A percentile compares a stretch with the other conserved stretches of the same genome.
These are phyloP conservation scores for Rubus parviflorus DNA, from an alignment of 306 rosid species.

Conservation along the genomic window DNA sequence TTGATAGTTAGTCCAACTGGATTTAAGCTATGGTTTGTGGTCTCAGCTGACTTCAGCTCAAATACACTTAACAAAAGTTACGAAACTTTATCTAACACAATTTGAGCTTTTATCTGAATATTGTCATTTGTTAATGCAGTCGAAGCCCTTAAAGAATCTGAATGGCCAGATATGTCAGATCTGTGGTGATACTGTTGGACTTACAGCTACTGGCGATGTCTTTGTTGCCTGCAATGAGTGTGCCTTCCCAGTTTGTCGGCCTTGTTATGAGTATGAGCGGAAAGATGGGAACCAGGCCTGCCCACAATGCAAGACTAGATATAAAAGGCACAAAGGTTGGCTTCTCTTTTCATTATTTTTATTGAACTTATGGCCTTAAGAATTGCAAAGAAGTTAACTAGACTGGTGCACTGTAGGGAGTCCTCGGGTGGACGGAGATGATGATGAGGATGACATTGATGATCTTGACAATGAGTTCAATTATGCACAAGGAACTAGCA, in stretches of 20 bases:
- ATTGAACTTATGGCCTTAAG: not conserved
- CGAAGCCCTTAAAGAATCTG: constrained; percentile 78
- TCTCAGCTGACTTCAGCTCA: not conserved
- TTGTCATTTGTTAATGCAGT: constrained; percentile 42
- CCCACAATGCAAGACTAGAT: constrained; percentile 97
- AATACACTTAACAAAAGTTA: not conserved
- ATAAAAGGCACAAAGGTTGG: constrained; percentile 85
- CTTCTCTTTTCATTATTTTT: not conserved
- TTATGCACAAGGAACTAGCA: constrained; percentile 51
- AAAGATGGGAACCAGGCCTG: constrained; percentile 93
- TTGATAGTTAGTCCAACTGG: not conserved
- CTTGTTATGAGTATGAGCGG: constrained; percentile 92
- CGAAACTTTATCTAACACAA: too few species aligned
- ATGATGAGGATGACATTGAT: constrained; percentile 87
- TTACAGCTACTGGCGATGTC: constrained; percentile 68
- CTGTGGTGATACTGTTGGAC: constrained; percentile 84
- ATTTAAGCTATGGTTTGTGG: too few species aligned
- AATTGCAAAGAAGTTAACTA: constrained; percentile 14
- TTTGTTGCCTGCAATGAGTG: constrained; percentile 99
- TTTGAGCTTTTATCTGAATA: not conserved
- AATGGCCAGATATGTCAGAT: constrained; percentile 88
- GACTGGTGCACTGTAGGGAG: constrained; percentile 64
- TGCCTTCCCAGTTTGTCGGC: constrained; percentile 92
- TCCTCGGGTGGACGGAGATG: constrained; percentile 94
- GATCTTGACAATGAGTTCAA: constrained; percentile 89